phyloP scores from a whole-genome alignment of 148 eudicot genomes.

The Diospyros lotus region DNA sequence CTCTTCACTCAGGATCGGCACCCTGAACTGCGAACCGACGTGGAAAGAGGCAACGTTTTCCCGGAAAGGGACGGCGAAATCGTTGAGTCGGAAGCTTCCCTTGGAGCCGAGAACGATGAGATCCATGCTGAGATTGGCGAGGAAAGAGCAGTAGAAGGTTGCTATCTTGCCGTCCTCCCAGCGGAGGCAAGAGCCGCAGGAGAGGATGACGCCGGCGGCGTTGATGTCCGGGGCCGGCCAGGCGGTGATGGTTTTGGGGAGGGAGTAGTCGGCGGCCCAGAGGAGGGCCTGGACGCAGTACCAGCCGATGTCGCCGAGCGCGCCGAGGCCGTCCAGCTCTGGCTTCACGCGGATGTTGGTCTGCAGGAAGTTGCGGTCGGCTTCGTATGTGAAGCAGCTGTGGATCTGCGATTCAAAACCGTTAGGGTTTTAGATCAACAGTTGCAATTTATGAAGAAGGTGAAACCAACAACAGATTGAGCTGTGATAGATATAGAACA shows the following conservation, averaged over 20 bases:
- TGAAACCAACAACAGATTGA: too few relatives aligned
- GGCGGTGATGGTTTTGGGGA: conserved; percentile 42
- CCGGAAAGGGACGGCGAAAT: conserved; percentile 34
- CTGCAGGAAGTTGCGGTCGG: conserved; percentile 33
- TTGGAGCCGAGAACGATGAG: conserved; percentile 40
- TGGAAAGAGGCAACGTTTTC: conserved; percentile 32
- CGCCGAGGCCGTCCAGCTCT: conserved; percentile 52
- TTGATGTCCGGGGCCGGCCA: conserved; percentile 27
- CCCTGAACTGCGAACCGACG: conserved; percentile 23
- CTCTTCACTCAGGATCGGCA: conserved; percentile 33
- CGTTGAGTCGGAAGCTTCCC: conserved; percentile 38
- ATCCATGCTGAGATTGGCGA: conserved; percentile 38
- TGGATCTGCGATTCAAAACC: conserved; percentile 30
- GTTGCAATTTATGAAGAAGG: too few relatives aligned
- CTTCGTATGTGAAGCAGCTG: conserved; percentile 37
- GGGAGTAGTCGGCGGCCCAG: conserved; percentile 43
- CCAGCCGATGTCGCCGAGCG: conserved; percentile 59
- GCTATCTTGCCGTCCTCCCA: conserved; percentile 49
- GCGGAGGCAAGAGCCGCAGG: conserved; percentile 43
- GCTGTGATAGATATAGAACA: too few relatives aligned
- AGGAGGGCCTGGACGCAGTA: conserved; percentile 49
- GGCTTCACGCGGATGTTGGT: conserved; percentile 62
- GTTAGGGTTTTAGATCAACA: too few relatives aligned
- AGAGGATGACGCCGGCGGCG: conserved; percentile 38
- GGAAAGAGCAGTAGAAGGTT: conserved; percentile 51